Evolutionary conservation across 768 basidiomycete genomes (phyloP).

Genomic region (Candolleomyces eurysporus): DNA sequence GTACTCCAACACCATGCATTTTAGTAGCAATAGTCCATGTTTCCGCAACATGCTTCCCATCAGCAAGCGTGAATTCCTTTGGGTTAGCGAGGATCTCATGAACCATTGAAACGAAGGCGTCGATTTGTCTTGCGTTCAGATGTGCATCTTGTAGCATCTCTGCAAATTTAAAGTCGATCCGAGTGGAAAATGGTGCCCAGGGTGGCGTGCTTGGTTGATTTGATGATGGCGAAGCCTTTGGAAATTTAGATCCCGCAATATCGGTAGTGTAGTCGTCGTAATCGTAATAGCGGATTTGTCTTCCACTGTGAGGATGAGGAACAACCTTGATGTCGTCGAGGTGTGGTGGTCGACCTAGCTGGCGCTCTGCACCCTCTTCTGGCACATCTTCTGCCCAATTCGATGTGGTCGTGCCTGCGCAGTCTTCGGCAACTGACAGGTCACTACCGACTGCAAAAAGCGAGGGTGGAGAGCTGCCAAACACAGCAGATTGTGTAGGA

Average conservation of each 20-base stretch:
- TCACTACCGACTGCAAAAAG: no score
- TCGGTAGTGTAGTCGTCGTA: slow-evolving; percentile 5
- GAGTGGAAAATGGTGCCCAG: slow-evolving; percentile 15
- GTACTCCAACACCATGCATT: slow-evolving; percentile 8
- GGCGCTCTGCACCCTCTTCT: background rate
- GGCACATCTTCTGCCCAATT: no score
- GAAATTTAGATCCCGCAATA: no score
- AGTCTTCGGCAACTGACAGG: no score
- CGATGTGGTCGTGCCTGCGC: no score
- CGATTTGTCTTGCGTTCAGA: slow-evolving; percentile 10
- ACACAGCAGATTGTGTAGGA: no score
- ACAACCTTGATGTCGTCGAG: slow-evolving; percentile 10
- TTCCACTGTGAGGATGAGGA: slow-evolving; percentile 3
- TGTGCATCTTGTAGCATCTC: slow-evolving; percentile 17
- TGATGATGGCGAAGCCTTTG: background rate
- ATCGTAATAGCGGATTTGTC: background rate
- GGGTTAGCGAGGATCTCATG: background rate
- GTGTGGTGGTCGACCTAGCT: background rate
- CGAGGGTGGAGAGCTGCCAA: no score
- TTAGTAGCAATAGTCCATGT: slow-evolving; percentile 19
- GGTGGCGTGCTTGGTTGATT: slow-evolving; percentile 1
- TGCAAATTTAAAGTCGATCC: slow-evolving; percentile 19
- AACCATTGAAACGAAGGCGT: slow-evolving; percentile 9
- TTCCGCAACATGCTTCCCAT: slow-evolving; percentile 12
- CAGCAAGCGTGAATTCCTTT: slow-evolving; percentile 13